Base-by-base conservation (phyloP, 2,329 filamentous ascomycete species). In the Colletotrichum plurivorum region DNA sequence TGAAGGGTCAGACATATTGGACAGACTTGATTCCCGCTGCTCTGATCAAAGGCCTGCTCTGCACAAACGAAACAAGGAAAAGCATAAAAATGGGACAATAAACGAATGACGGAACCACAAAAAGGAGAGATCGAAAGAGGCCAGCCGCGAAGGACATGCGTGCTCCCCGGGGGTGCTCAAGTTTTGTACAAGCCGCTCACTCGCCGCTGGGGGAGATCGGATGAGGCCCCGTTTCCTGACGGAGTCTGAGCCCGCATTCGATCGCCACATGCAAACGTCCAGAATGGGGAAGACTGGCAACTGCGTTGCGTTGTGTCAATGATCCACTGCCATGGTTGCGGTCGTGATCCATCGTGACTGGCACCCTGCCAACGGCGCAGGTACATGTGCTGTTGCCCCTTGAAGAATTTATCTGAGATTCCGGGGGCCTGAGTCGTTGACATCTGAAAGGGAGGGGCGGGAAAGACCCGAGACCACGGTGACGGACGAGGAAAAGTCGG, bases 271-370 rank as follows among this genome's bases (percentile, higher is more conserved):
- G 18, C 18, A 27, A 57, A 41, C 36, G n/a, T 43, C 49, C 36
- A 49, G 41, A 63, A 20, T 25, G 27, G 18, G 20, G 52, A 20
- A 39, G 52, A 36, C 8, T 25, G 22, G 22, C 22, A 10, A 36
- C 31, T 36, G 31, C 31, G 31, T 36, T 36, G 10, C 31, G 31
- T 36, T 36, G 31, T 36, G 31, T 36, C 31, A 10, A 12, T 36
- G 31, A 63, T 63, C 52, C 61, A 63, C 31, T 22, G 7, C 31
- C 18, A 57, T 63, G 43, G 52, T 10, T 43, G 43, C 18, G 16
- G 55, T 27, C 53, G 27, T 49, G 43, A 39, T 51, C 61, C 61
- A 63, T 63, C 36, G 18, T 41, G 39, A 41, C 20, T 56, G 52
- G 31, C 22, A 63, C 61, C 52, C 52, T 63, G 15, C 43, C 27